Base-by-base conservation (phyloP, 257 asterid genomes). In the Gentiana dahurica region DNA sequence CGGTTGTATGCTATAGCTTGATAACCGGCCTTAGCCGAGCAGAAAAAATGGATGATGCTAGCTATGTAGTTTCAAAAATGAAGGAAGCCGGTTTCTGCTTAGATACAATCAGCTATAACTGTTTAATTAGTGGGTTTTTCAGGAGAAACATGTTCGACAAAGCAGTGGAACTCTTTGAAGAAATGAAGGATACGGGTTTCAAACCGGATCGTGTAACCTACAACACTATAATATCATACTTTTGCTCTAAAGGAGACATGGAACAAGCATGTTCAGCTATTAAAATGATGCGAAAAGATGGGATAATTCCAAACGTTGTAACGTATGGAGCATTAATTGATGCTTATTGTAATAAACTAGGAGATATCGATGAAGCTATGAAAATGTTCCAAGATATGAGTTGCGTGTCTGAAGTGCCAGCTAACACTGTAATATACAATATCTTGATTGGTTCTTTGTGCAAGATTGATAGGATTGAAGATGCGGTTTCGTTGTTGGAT, bases 311-410 rank as follows among this genome's bases (percentile, higher is more conserved):
- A 12, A 77, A 54, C 41, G 83, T 87, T 37, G 74, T 82, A 36
- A 87, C 98, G n/a, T 87, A 76, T 45, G 95, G 95, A 33, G 79
- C 98, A 35, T 7, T 87, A 66, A 85, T 91, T 63, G 70, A 75
- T 39, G 93, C 83, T 2, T 83, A 75, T 67, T 87, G 98, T 64
- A 24, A 24, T 24, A 12, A 64, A 51, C 72, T 50, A 39, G 82
- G 43, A 38, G 43, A 39, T 2, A 34, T 87, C 9, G 58, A 51
- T 3, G 36, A 51, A 39, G 55, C 49, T 3, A 77, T 85, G 95
- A 69, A 62, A 44, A 60, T 91, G 56, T 87, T 76, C 34, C 32
- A 54, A 44, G 80, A 77, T 39, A 69, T 91, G 94, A 56, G 66
- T 51, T 71, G 68, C 5, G 67, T 77, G 8, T 44, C 79, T 10